Evolutionary conservation across 306 rosid species (phyloP).

Genomic region (Cicer judaicum): DNA sequence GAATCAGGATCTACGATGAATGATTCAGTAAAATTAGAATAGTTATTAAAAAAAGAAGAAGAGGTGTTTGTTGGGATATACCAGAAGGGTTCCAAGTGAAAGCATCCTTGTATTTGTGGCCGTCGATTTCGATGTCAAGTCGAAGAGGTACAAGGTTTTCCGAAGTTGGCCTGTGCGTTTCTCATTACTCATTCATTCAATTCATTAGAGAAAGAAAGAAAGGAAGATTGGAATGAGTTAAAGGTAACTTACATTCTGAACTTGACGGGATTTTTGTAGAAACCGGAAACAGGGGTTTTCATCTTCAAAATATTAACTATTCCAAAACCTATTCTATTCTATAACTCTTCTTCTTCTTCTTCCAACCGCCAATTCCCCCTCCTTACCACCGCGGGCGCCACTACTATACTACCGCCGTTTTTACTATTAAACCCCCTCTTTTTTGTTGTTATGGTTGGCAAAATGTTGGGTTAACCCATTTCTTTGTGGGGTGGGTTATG

Average conservation of each 20-base stretch:
- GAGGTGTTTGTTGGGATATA: neutral
- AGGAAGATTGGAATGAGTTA: neutral
- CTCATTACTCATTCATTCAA: neutral
- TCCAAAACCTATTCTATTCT: too few species aligned
- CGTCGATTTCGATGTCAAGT: conserved; percentile 75
- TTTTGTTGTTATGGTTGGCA: too few species aligned
- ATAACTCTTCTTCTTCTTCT: too few species aligned
- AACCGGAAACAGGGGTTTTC: conserved; percentile 66
- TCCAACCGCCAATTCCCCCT: too few species aligned
- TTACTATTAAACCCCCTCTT: too few species aligned
- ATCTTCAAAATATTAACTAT: conserved; percentile 26
- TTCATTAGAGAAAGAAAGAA: neutral
- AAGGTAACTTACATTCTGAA: conserved; percentile 68
- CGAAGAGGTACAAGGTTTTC: conserved; percentile 79
- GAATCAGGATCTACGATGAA: conserved; percentile 71
- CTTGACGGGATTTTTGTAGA: conserved; percentile 68
- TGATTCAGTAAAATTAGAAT: too few species aligned
- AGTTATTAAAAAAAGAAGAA: neutral
- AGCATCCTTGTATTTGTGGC: conserved; percentile 78
- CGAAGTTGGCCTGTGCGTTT: conserved; percentile 64
- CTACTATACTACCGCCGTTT: too few species aligned
- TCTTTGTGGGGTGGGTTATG: too few species aligned
- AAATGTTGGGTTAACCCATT: too few species aligned
- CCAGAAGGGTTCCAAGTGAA: conserved; percentile 98
- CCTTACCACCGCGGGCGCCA: too few species aligned